Base-by-base conservation (phyloP, 139 green algal species). In the Limnomonas spitsbergensis region DNA sequence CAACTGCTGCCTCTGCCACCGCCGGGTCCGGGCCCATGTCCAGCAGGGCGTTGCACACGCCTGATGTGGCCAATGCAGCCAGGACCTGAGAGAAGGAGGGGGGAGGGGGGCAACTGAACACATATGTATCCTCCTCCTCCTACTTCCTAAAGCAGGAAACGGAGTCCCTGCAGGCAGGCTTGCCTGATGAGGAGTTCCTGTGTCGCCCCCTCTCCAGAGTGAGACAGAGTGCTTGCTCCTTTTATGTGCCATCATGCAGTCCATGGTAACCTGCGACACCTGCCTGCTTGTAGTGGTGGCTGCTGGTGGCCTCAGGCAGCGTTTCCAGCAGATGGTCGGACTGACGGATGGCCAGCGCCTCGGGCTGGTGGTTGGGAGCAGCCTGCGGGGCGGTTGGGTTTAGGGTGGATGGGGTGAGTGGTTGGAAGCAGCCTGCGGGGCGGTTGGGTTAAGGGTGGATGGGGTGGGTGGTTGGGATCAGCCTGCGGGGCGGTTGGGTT, bases 361-460 rank as follows among this genome's bases (percentile, higher is more conserved):
- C 82, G 27, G 82, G 72, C 2, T 80, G 75, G 56, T 87, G 82
- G 40, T 70, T 4, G 31, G 77, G 81, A 47, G 78, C 75, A 24
- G 81, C 81, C 1, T 52, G 29, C 14, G 73, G 4, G 53, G 66
- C 27, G 79, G 75, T 4, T 53, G 34, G 29, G 73, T 9, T 20
- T 74, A 52, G 14, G 83, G 75, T 40, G 53, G 66, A 71, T 87
- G 78, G 27, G 82, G 72, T 2, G 75, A 68, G 56, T 87, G 82
- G 40, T 70, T 4, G 31, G 77, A 77, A 47, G 78, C 75, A 24
- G 81, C 81, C 1, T 52, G 29, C 14, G 73, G 4, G 53, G 66
- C 27, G 79, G 75, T 4, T 53, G 34, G 29, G 73, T 9, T 20
- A 74, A 52, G 14, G 83, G 75, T 40, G 53, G 66, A 71, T 87